phyloP scores from a whole-genome alignment of 2,329 filamentous ascomycete genomes.

The Aspergillus amoenus region DNA sequence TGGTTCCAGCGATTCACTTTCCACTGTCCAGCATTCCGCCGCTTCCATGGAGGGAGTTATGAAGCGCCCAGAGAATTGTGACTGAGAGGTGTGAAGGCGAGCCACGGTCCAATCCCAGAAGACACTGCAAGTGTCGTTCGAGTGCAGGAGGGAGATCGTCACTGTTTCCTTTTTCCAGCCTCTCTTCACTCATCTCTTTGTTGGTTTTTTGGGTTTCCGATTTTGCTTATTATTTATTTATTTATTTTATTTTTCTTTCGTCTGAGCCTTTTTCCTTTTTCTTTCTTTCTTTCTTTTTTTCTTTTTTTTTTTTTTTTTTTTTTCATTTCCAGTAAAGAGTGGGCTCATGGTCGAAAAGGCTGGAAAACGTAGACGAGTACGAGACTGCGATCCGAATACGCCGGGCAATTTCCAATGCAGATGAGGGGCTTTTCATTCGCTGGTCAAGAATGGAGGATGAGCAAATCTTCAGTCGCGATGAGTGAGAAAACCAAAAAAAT shows the following conservation, averaged over 20 bases:
- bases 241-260: neutral
- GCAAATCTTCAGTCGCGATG: neutral
- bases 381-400: slow-evolving; percentile 1
- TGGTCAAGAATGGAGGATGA: neutral
- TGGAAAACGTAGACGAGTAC: neutral
- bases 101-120: neutral
- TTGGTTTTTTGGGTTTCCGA: neutral
- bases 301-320: neutral
- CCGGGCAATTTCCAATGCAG: slow-evolving; percentile 6
- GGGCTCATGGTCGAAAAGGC: neutral
- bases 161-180: neutral
- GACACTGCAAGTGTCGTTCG: neutral
- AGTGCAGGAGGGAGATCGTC: neutral
- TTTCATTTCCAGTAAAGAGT: neutral
- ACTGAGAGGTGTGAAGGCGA: too few species aligned
- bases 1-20: slow-evolving; percentile 11
- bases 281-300: neutral
- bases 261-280: too few species aligned
- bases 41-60: neutral
- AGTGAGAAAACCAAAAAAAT: neutral
- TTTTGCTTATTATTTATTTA: neutral
- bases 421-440: neutral
- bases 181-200: neutral
- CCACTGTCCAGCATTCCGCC: slow-evolving; percentile 4
- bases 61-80: neutral